A percentile compares a stretch with the other conserved stretches of the same genome.
Conservation (phyloP, 2,329 filamentous ascomycete genomes). For the Fusarium luffae region DNA sequence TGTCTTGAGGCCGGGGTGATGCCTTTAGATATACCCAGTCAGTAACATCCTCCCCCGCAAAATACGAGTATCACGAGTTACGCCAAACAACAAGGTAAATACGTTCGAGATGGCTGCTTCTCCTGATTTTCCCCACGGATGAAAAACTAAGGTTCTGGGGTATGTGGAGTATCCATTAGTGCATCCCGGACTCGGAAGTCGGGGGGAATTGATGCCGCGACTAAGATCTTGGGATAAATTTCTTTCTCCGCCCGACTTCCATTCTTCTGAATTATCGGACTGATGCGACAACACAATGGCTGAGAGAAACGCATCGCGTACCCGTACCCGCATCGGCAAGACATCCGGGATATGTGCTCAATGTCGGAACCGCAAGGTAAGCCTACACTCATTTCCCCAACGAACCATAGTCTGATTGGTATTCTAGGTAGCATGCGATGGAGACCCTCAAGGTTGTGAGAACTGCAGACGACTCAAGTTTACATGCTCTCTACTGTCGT, state of each 20-base stretch:
- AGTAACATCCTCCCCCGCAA: neutral
- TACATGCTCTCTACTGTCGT: conserved; percentile 5
- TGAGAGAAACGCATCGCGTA: neutral
- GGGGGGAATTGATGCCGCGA: neutral
- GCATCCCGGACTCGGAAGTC: conserved; percentile 13
- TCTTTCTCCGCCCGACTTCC: conserved; percentile 26
- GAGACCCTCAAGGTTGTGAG: conserved; percentile 1
- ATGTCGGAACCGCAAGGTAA: conserved; percentile 30
- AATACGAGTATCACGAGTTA: neutral
- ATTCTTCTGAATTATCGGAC: neutral
- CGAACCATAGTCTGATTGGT: neutral
- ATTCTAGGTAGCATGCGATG: conserved; percentile 18
- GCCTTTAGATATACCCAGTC: neutral
- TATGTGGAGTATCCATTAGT: conserved; percentile 9
- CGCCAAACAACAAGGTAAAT: neutral
- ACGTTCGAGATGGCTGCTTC: neutral
- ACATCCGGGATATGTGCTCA: conserved; percentile 27
- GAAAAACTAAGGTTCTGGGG: conserved; percentile 1
- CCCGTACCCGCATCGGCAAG: conserved; percentile 13
- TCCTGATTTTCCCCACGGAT: conserved; percentile 17
- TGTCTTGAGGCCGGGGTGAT: neutral
- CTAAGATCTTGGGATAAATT: neutral
- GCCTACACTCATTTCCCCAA: neutral
- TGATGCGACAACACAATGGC: neutral
- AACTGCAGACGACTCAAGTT: conserved; percentile 22